Evolutionary conservation across 306 rosid genomes (phyloP).

Genomic region (Cicer arietinum): DNA sequence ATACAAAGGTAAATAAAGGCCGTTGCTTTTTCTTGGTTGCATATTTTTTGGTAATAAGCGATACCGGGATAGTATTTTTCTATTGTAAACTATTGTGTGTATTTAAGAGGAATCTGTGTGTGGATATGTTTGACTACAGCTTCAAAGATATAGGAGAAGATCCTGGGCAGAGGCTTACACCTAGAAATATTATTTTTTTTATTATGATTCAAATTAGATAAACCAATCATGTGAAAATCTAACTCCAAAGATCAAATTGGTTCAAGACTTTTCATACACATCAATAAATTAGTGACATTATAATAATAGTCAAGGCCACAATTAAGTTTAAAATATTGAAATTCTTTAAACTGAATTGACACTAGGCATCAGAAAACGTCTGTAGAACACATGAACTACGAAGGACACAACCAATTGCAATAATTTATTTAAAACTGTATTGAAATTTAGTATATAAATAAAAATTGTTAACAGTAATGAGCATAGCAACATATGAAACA

Average conservation of each 20-base stretch:
- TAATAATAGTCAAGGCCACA: no score
- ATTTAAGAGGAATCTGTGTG: conserved; percentile 9
- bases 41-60: conserved; percentile 3
- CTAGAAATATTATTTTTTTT: neutral
- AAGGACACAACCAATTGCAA: no score
- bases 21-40: conserved; percentile 21
- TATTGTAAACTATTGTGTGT: conserved; percentile 26
- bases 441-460: no score
- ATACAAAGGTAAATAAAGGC: conserved; percentile 57
- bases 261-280: neutral
- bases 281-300: neutral
- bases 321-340: no score
- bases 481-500: neutral
- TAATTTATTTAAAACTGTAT: no score
- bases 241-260: conserved; percentile 3
- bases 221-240: neutral
- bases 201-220: conserved; percentile 23
- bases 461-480: no score
- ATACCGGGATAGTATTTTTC: neutral
- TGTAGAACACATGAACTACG: no score
- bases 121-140: conserved; percentile 25
- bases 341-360: no score
- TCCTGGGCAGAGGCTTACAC: conserved; percentile 50
- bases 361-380: no score
- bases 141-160: conserved; percentile 33